Percentiles rank a stretch among this genome's conserved stretches.
These are phyloP conservation scores for Elsinoe necatrix DNA, from an alignment of 2,329 filamentous ascomycete genomes.

Conservation along the genomic window DNA sequence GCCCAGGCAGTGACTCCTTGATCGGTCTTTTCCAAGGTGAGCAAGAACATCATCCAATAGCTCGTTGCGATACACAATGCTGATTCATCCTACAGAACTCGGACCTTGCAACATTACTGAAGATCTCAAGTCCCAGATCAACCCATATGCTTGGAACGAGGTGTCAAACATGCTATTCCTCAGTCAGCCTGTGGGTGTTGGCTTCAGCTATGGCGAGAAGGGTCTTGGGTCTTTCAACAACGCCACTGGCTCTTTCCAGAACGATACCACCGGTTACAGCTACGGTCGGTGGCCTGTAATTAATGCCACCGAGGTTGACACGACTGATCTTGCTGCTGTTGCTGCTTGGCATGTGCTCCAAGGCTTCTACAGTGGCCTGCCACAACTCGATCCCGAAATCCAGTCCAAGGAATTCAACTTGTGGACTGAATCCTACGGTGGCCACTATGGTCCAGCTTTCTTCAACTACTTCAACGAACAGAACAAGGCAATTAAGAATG, in stretches of 20 bases:
- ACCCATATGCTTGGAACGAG: slow-evolving; percentile 54
- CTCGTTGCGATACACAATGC: neutral
- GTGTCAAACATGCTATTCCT: slow-evolving; percentile 54
- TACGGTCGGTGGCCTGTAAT: slow-evolving; percentile 43
- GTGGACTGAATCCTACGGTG: slow-evolving; percentile 26
- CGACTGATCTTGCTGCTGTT: slow-evolving; percentile 48
- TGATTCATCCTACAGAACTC: slow-evolving; percentile 23
- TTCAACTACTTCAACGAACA: slow-evolving; percentile 49
- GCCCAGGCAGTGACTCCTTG: slow-evolving; percentile 47
- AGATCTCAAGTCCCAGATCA: slow-evolving; percentile 33
- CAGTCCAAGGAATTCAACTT: slow-evolving; percentile 19
- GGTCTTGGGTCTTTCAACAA: slow-evolving; percentile 36
- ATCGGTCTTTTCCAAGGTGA: slow-evolving; percentile 47
- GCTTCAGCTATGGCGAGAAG: slow-evolving; percentile 42
- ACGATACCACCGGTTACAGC: slow-evolving; percentile 35
- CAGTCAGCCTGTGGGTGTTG: slow-evolving; percentile 52
- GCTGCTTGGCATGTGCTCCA: slow-evolving; percentile 50
- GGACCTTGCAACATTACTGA: slow-evolving; percentile 36
- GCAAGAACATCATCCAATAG: neutral
- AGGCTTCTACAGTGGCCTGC: slow-evolving; percentile 44
- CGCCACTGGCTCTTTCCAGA: slow-evolving; percentile 39
- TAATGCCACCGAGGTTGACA: slow-evolving; percentile 44
- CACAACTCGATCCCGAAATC: slow-evolving; percentile 41
- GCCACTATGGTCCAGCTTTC: slow-evolving; percentile 51
- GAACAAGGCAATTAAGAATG: slow-evolving; percentile 44